Base-by-base conservation (phyloP, 2,329 filamentous ascomycete genomes). In the Emydomyces testavorans region DNA sequence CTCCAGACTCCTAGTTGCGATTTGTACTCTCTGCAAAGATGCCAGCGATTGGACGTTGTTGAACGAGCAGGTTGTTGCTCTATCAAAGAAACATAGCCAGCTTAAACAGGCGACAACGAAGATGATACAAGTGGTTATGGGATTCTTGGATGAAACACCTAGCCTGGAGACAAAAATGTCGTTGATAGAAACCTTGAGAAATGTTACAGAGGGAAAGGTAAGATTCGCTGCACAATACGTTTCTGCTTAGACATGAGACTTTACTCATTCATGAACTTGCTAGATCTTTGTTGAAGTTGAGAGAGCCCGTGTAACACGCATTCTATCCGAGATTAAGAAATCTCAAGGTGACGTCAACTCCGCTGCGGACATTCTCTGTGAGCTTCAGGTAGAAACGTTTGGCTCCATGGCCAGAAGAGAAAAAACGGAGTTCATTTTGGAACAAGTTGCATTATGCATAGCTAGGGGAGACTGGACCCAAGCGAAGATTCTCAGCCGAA, bases 11-110 rank as follows among this genome's bases (percentile, higher is more conserved):
- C 75, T 98, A 58, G 74, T 94, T 62, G 75, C 82, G 54, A 92
- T 98, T 65, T 86, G 94, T 65, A 94, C 86, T 63, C 80, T 96
- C 73, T 90, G 87, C 73, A 96, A 95, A 71, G 77, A 94, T 67
- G 81, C 85, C 16, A 83, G 83, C 57, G 88, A 98, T 67, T 98
- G 92, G 92, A 82, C 80, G 66, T 72, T 95, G 61, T 78, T 98
- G 70, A 96, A 94, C 65, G 92, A 98, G 71, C 92, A 98, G 71
- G 86, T 94, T 54, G 76, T 94, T 60, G 76, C 95, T 55, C 76
- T 98, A 50, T 96, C 92, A 56, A 98, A 98, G 81, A 98, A 98
- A 75, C 92, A 98, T 84, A 86, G 89, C 60, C 92, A 98, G 74
- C 88, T 98, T 64, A 98, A 98, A 71, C 92, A 96, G 71, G 92